Conservation (phyloP, 2,329 filamentous ascomycete genomes). For the Phialocephala subalpina region DNA sequence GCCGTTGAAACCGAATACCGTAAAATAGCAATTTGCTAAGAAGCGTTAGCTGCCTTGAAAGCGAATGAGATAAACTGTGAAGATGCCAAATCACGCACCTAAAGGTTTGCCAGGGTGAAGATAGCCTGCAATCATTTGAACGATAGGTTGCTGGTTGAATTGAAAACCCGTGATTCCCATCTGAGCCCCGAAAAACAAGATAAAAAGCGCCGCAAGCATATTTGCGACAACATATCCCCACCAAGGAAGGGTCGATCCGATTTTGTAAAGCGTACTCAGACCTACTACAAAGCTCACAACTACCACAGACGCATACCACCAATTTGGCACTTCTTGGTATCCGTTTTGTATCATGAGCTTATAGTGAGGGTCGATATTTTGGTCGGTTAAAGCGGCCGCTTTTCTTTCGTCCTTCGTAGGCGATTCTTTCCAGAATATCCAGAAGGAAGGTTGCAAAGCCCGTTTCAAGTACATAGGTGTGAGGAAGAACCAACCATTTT, state of each 20-base stretch:
- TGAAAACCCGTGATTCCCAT: slow-evolving; percentile 56
- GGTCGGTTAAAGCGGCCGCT: slow-evolving; percentile 24
- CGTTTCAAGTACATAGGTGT: slow-evolving; percentile 33
- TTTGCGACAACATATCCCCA: slow-evolving; percentile 42
- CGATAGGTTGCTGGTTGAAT: slow-evolving; percentile 55
- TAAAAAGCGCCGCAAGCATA: slow-evolving; percentile 42
- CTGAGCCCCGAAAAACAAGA: slow-evolving; percentile 42
- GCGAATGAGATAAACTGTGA: background rate
- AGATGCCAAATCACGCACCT: background rate
- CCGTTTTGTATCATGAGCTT: slow-evolving; percentile 50
- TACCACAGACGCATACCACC: slow-evolving; percentile 62
- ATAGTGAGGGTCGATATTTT: slow-evolving; percentile 54
- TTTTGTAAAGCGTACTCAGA: slow-evolving; percentile 27
- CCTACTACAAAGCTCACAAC: slow-evolving; percentile 54
- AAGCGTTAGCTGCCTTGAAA: background rate
- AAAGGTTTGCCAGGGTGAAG: slow-evolving; percentile 60
- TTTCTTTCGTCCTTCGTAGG: slow-evolving; percentile 27
- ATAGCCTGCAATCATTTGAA: slow-evolving; percentile 57
- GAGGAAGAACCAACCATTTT: slow-evolving; percentile 42
- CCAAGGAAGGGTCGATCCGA: slow-evolving; percentile 31
- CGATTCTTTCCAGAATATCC: slow-evolving; percentile 35
- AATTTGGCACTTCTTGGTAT: slow-evolving; percentile 62
- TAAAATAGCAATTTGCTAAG: slow-evolving; percentile 66
- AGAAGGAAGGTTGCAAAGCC: slow-evolving; percentile 33
- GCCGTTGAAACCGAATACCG: slow-evolving; percentile 68